Evolutionary conservation across 1,284 basidiomycete genomes (phyloP).

Genomic region (Xerocomus amazonicus): DNA sequence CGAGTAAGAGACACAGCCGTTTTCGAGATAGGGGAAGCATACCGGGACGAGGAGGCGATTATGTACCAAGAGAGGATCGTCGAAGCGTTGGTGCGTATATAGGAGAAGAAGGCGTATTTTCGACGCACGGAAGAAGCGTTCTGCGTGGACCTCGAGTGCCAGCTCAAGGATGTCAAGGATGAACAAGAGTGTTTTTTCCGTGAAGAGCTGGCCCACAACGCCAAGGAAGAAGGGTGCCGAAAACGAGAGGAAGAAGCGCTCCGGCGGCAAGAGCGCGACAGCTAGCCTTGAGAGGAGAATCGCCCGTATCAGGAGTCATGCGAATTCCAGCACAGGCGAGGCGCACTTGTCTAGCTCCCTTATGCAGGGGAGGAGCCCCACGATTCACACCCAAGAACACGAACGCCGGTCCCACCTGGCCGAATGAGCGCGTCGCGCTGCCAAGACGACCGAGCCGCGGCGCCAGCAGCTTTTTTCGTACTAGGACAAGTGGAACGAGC

Average conservation of each 20-base stretch:
- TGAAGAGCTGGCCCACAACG: neutral
- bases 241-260: constrained; percentile 2
- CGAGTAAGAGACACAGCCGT: constrained; percentile 17
- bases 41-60: neutral
- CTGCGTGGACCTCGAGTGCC: constrained; percentile 22
- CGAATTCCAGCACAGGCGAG: neutral
- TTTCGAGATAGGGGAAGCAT: constrained; percentile 4
- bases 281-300: too few relatives aligned
- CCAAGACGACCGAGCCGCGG: constrained; percentile 6
- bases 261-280: neutral
- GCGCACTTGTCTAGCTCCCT: too few relatives aligned
- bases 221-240: constrained; percentile 7
- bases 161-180: constrained; percentile 23
- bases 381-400: neutral
- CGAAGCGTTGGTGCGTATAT: constrained; percentile 5
- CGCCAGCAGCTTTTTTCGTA: constrained; percentile 27
- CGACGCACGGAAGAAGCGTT: constrained; percentile 15
- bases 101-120: neutral
- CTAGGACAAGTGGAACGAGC: constrained; percentile 39
- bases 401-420: constrained; percentile 8
- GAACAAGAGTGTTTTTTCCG: constrained; percentile 17
- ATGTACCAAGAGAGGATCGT: neutral
- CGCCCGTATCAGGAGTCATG: too few relatives aligned
- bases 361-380: neutral
- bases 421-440: constrained; percentile 12